Evolutionary conservation across 495 filamentous ascomycete genomes (phyloP), one percentile per base, ranked within the genome.

Genomic region (Penicillium psychrofluorescens): DNA sequence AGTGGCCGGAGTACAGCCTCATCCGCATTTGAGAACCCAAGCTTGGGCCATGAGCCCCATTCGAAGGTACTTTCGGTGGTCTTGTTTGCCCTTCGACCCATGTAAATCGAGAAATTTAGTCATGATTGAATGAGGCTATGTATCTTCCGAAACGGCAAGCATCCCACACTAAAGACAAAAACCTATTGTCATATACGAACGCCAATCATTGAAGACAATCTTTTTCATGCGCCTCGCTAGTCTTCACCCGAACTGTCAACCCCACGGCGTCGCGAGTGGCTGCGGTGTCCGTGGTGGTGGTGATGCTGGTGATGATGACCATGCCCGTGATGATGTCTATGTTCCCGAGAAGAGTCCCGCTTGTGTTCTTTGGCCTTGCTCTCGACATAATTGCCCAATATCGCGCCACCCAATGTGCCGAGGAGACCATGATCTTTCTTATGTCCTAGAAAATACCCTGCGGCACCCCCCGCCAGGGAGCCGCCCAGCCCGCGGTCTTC

Each of bases 351-450:
- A 38, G 37, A 51, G 34, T 51, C 42, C 5, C 43, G 45, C 29
- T 44, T 49, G 46, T 53, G 49, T 38, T 66, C 58, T 45, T 71
- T 69, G 29, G 69, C 41, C 36, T 69, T 65, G 36, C 71, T 51
- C 38, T 67, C 64, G 1, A 75, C 5, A 8, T 71, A 61, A 40
- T 68, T 76, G 2, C 74, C 74, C 4, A 70, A 39, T 11, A 78
- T 54, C 0, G 74, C 75, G 36, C 74, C 74, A 7, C 69, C 70
- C 29, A 76, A 50, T 12, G 74, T 66, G 15, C 74, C 74, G 15
- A 77, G 43, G 2, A 77, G 43, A 0, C 69, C 71, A 51, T 77
- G 74, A 2, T 64, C 56, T 28, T 60, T 63, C 54, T 75, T 71
- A 34, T 70, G 64, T 1, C 73, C 74, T 0, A 68, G 47, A 43